Evolutionary conservation across 352 stramenopile genomes (phyloP).

Genomic region (Phytophthora nicotianae): DNA sequence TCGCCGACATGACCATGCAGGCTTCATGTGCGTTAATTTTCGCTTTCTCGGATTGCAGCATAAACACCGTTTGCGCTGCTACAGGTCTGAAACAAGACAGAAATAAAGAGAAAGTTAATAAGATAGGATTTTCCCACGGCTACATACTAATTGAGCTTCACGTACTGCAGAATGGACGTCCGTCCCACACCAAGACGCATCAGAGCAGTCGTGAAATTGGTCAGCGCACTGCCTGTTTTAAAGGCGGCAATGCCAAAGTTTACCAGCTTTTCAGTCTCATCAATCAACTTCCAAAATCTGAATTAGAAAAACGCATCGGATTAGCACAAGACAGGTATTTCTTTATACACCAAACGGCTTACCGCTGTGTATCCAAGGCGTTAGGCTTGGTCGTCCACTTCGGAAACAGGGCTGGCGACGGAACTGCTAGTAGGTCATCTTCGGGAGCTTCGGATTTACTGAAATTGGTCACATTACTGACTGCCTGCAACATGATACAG

Average conservation of each 20-base stretch:
- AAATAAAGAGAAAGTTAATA: not conserved
- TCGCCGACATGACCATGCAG: constrained; percentile 52
- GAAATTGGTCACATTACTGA: constrained; percentile 18
- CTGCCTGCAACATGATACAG: constrained; percentile 16
- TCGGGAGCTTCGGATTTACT: constrained; percentile 69
- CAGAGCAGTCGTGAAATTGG: constrained; percentile 48
- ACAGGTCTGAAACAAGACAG: constrained; percentile 40
- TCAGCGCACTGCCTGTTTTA: constrained; percentile 47
- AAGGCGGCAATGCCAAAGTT: constrained; percentile 70
- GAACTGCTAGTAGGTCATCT: constrained; percentile 59
- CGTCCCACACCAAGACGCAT: constrained; percentile 64
- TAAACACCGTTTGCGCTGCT: constrained; percentile 49
- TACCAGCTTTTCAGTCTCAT: constrained; percentile 64
- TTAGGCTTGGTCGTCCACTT: constrained; percentile 38
- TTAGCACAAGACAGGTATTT: not conserved
- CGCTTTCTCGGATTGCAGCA: constrained; percentile 33
- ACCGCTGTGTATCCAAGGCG: constrained; percentile 56
- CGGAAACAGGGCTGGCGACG: constrained; percentile 43
- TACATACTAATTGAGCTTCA: constrained; percentile 7
- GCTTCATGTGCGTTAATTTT: constrained; percentile 50
- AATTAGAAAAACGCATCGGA: not conserved
- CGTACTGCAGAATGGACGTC: constrained; percentile 62
- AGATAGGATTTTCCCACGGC: not conserved
- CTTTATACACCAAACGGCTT: not conserved
- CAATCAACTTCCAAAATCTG: constrained; percentile 75